A percentile compares a stretch with the other conserved stretches of the same genome.
Conservation (phyloP, 2,329 filamentous ascomycete genomes). For the Fusarium ambrosium region DNA sequence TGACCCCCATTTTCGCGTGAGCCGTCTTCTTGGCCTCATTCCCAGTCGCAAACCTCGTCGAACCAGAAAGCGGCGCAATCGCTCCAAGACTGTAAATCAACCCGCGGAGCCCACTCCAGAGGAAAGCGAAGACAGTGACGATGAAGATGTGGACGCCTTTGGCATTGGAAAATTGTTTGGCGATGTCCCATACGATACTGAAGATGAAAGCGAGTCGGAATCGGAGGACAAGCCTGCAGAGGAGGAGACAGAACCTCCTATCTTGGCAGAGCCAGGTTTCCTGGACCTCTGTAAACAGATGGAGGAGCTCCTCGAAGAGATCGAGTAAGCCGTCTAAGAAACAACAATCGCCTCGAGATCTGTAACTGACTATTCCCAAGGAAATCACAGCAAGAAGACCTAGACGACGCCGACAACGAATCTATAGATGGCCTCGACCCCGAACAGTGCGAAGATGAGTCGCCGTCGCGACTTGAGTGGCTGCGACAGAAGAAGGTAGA, state of each 20-base stretch:
- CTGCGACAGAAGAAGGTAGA: slow-evolving; percentile 60
- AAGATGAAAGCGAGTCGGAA: slow-evolving; percentile 41
- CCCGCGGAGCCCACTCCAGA: slow-evolving; percentile 19
- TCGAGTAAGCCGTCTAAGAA: slow-evolving; percentile 42
- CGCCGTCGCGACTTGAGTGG: slow-evolving; percentile 56
- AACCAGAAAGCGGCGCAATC: slow-evolving; percentile 40
- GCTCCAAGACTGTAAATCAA: slow-evolving; percentile 28
- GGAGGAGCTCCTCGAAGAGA: slow-evolving; percentile 48
- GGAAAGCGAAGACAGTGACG: slow-evolving; percentile 21
- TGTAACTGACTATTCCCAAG: slow-evolving; percentile 21
- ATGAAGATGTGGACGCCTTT: slow-evolving; percentile 34
- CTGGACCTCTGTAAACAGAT: slow-evolving; percentile 45
- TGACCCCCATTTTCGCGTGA: slow-evolving; percentile 49
- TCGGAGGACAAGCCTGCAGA: slow-evolving; percentile 34
- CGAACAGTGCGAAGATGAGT: slow-evolving; percentile 54
- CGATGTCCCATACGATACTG: slow-evolving; percentile 39
- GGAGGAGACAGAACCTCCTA: slow-evolving; percentile 35
- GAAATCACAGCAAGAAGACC: slow-evolving; percentile 28
- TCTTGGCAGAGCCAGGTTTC: slow-evolving; percentile 46
- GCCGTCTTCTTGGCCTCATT: slow-evolving; percentile 47
- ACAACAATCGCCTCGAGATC: not conserved
- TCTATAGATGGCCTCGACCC: slow-evolving; percentile 48
- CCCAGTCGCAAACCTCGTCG: slow-evolving; percentile 41
- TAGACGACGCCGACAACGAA: slow-evolving; percentile 44
- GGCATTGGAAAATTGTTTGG: slow-evolving; percentile 44